Conservation (phyloP, 352 stramenopile species). For the Globisporangium ultimum region DNA sequence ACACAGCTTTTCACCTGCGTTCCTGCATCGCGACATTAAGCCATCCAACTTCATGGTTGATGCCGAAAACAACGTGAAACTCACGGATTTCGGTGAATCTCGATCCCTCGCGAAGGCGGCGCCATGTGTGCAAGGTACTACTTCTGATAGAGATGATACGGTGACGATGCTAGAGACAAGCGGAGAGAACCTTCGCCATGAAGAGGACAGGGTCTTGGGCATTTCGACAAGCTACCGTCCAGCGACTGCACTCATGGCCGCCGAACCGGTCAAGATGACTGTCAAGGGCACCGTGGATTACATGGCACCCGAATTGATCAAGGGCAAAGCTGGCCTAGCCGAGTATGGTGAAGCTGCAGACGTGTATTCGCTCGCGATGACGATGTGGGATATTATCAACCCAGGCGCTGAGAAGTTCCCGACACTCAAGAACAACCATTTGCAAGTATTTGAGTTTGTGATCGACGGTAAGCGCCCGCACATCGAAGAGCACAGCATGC, state of each 20-base stretch:
- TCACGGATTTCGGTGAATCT: slow-evolving; percentile 28
- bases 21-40: slow-evolving; percentile 73
- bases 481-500: slow-evolving; percentile 9
- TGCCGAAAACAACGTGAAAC: slow-evolving; percentile 32
- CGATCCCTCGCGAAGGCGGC: slow-evolving; percentile 4
- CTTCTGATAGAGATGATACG: neutral
- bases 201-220: neutral
- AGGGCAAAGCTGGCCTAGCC: slow-evolving; percentile 58
- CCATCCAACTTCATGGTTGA: slow-evolving; percentile 66
- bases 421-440: slow-evolving; percentile 25
- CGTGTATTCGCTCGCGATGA: slow-evolving; percentile 73
- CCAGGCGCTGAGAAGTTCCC: slow-evolving; percentile 49
- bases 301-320: slow-evolving; percentile 79
- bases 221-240: neutral
- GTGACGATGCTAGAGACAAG: neutral
- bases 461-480: slow-evolving; percentile 33
- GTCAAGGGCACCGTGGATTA: slow-evolving; percentile 71
- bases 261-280: slow-evolving; percentile 36
- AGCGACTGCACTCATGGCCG: neutral
- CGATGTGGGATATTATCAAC: slow-evolving; percentile 71
- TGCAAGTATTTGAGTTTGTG: slow-evolving; percentile 35
- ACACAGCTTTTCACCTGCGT: slow-evolving; percentile 65
- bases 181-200: neutral
- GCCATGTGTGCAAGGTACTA: neutral
- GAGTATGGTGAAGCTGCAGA: slow-evolving; percentile 70